These are phyloP conservation scores for Aspergillus piperis DNA, from an alignment of 2,329 filamentous ascomycete genomes.

Conservation along the genomic window DNA sequence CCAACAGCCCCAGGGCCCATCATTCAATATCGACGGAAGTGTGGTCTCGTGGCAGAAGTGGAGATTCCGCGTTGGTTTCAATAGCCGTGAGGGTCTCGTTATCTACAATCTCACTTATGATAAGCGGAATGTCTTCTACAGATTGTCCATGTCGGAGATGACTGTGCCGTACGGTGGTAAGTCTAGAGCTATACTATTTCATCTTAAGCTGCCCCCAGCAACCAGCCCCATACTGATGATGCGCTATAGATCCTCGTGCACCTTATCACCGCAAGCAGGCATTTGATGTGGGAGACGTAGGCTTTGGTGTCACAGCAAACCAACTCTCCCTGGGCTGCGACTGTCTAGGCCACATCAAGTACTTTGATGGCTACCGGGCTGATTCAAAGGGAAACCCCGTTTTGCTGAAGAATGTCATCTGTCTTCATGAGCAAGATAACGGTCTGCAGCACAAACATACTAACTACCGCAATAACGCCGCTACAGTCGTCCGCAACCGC, in stretches of 20 bases:
- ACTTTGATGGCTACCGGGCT: slow-evolving; percentile 61
- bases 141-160: slow-evolving; percentile 69
- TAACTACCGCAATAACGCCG: slow-evolving; percentile 67
- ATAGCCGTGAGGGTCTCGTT: slow-evolving; percentile 66
- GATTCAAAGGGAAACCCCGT: slow-evolving; percentile 61
- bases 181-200: neutral
- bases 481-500: slow-evolving; percentile 64
- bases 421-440: slow-evolving; percentile 70
- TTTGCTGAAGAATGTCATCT: slow-evolving; percentile 65
- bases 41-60: slow-evolving; percentile 68
- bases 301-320: slow-evolving; percentile 68
- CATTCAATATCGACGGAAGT: slow-evolving; percentile 60
- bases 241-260: slow-evolving; percentile 58
- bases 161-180: slow-evolving; percentile 52
- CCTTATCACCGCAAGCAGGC: slow-evolving; percentile 71
- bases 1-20: slow-evolving; percentile 65
- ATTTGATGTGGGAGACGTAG: slow-evolving; percentile 69
- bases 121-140: slow-evolving; percentile 65
- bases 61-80: slow-evolving; percentile 63
- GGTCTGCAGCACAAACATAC: slow-evolving; percentile 73
- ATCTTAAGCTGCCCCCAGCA: too few relatives aligned
- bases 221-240: neutral
- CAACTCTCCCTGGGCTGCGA: slow-evolving; percentile 71
- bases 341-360: slow-evolving; percentile 70
- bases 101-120: slow-evolving; percentile 69